Percentiles rank a stretch among this genome's conserved stretches.
Conservation (phyloP, 2,329 filamentous ascomycete species). For the Endothia cerciana region DNA sequence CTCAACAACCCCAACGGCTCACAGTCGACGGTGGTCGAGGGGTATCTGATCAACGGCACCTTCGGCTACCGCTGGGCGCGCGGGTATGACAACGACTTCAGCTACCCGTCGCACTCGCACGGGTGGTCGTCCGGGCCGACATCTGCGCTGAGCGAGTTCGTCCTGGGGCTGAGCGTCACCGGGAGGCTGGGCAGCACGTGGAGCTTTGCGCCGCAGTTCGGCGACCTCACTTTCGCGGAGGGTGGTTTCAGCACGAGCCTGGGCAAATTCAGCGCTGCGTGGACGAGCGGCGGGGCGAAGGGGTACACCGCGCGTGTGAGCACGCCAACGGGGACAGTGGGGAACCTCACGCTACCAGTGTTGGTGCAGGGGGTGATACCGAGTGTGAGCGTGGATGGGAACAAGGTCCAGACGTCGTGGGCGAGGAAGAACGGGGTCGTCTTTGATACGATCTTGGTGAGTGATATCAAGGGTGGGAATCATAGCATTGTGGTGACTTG, state of each 20-base stretch:
- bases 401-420: slow-evolving; percentile 21
- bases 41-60: slow-evolving; percentile 57
- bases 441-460: slow-evolving; percentile 27
- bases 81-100: slow-evolving; percentile 54
- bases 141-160: slow-evolving; percentile 47
- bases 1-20: slow-evolving; percentile 61
- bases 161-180: slow-evolving; percentile 48
- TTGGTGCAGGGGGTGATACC: slow-evolving; percentile 20
- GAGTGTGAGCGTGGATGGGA: slow-evolving; percentile 32
- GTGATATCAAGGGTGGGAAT: slow-evolving; percentile 22
- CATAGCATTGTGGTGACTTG: slow-evolving; percentile 26
- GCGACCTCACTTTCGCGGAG: slow-evolving; percentile 43
- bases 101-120: slow-evolving; percentile 53
- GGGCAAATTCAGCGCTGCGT: slow-evolving; percentile 43
- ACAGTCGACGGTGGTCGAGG: slow-evolving; percentile 61
- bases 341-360: slow-evolving; percentile 35
- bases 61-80: slow-evolving; percentile 59
- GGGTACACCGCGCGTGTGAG: slow-evolving; percentile 33
- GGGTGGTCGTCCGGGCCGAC: slow-evolving; percentile 55
- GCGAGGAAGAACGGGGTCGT: slow-evolving; percentile 25
- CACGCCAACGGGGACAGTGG: slow-evolving; percentile 34
- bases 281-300: slow-evolving; percentile 28
- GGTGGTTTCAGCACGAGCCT: slow-evolving; percentile 45
- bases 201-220: slow-evolving; percentile 45
- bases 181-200: slow-evolving; percentile 41